phyloP scores from a whole-genome alignment of 108 stramenopile species.

The Chaetoceros tenuissimus region DNA sequence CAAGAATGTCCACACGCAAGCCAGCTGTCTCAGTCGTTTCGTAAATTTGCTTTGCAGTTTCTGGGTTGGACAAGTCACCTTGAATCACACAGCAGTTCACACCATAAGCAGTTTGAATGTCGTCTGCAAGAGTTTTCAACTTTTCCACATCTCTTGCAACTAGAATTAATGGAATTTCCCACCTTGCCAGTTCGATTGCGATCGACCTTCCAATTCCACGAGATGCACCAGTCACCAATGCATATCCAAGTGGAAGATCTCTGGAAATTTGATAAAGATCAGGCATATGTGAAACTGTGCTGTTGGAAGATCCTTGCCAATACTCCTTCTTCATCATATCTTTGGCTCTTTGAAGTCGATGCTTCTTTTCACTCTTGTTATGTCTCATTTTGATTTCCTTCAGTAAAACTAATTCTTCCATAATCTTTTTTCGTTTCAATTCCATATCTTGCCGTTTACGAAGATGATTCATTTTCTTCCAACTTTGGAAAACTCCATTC shows the following conservation, averaged over 20 bases:
- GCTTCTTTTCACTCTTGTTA: background rate
- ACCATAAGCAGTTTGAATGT: conserved; percentile 74
- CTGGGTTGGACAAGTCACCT: conserved; percentile 57
- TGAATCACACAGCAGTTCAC: conserved; percentile 63
- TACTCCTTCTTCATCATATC: background rate
- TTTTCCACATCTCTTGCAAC: conserved; percentile 64
- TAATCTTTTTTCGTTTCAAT: conserved; percentile 10
- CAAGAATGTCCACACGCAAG: conserved; percentile 61
- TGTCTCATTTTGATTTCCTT: conserved; percentile 26
- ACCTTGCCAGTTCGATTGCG: conserved; percentile 77
- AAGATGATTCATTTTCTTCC: background rate
- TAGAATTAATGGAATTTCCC: conserved; percentile 72
- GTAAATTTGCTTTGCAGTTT: conserved; percentile 53
- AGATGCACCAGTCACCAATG: conserved; percentile 77
- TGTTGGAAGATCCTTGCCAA: background rate
- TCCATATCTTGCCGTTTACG: background rate
- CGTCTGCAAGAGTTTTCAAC: conserved; percentile 50
- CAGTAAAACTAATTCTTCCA: conserved; percentile 34
- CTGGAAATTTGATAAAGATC: no score
- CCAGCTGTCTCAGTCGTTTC: conserved; percentile 55
- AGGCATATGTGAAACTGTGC: conserved; percentile 1
- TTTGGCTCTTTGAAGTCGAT: conserved; percentile 2
- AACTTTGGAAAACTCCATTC: background rate
- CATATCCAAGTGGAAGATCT: conserved; percentile 54
- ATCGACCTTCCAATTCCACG: conserved; percentile 75